Conservation (phyloP, 176 grass and related monocot species). For the Oryza australiensis region DNA sequence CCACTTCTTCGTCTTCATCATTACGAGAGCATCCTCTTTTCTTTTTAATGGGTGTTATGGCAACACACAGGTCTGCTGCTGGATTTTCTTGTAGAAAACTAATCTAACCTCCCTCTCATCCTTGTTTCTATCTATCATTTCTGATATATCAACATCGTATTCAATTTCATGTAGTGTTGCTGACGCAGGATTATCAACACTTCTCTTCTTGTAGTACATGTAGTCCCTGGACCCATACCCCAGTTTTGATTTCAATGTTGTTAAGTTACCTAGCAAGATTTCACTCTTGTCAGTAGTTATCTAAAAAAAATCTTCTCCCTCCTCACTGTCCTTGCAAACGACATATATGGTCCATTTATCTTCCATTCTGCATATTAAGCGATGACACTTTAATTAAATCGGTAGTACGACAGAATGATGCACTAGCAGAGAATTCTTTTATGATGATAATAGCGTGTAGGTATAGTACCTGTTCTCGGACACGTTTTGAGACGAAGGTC, state of each 20-base stretch:
- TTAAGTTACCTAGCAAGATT: neutral
- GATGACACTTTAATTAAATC: constrained; percentile 6
- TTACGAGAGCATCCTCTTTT: neutral
- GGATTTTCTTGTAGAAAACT: too few species aligned
- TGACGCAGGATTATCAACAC: constrained; percentile 8
- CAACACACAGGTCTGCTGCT: too few species aligned
- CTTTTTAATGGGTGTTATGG: too few species aligned
- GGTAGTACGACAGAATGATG: neutral
- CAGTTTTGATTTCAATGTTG: constrained; percentile 15
- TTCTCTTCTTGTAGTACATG: constrained; percentile 13
- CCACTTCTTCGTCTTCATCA: neutral
- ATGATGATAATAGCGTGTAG: too few species aligned
- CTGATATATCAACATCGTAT: too few species aligned
- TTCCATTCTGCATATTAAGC: neutral
- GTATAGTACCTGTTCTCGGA: too few species aligned
- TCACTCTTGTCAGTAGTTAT: neutral
- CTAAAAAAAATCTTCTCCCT: neutral
- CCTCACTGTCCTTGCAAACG: neutral
- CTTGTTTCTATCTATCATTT: too few species aligned
- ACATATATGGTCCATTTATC: neutral
- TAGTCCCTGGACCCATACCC: constrained; percentile 12
- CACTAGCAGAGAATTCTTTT: neutral
- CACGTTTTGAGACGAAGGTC: neutral
- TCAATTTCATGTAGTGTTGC: too few species aligned
- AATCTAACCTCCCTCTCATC: too few species aligned